Conservation (phyloP, 192 early-diverging fungal genomes). For the Gamsiella multidivaricata region DNA sequence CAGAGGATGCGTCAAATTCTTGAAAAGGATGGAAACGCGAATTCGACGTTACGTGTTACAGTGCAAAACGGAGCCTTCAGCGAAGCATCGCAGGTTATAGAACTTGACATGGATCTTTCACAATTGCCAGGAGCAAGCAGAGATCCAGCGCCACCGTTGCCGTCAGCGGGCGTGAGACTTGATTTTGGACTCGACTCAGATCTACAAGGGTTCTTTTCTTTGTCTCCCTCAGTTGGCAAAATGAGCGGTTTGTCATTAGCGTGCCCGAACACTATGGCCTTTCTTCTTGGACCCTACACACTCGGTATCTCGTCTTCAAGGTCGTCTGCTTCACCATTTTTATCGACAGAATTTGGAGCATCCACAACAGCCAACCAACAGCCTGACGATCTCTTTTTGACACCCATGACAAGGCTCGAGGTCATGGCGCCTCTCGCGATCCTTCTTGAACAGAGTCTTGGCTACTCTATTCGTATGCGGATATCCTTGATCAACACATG, state of each 20-base stretch:
- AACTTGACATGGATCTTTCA: too few relatives aligned
- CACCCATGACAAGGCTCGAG: background rate
- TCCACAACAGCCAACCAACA: background rate
- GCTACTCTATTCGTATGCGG: constrained; percentile 33
- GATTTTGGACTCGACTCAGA: constrained; percentile 14
- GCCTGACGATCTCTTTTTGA: background rate
- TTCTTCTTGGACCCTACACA: constrained; percentile 4
- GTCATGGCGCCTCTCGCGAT: constrained; percentile 45
- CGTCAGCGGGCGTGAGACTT: too few relatives aligned
- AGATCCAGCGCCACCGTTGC: too few relatives aligned
- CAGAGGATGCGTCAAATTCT: too few relatives aligned
- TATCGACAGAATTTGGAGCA: too few relatives aligned
- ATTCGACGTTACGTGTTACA: too few relatives aligned
- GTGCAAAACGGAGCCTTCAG: too few relatives aligned
- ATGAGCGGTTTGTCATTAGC: constrained; percentile 15
- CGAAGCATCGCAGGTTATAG: too few relatives aligned
- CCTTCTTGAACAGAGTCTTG: constrained; percentile 31
- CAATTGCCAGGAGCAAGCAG: too few relatives aligned
- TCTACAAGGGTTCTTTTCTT: constrained; percentile 23
- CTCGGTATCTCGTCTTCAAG: background rate
- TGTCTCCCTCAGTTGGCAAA: constrained; percentile 10
- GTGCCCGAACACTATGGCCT: constrained; percentile 27
- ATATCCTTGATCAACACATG: constrained; percentile 56
- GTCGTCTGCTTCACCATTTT: background rate
- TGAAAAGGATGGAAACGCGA: too few relatives aligned